Evolutionary conservation across 306 rosid genomes (phyloP).

Genomic region (Sphenostylis stenocarpa): DNA sequence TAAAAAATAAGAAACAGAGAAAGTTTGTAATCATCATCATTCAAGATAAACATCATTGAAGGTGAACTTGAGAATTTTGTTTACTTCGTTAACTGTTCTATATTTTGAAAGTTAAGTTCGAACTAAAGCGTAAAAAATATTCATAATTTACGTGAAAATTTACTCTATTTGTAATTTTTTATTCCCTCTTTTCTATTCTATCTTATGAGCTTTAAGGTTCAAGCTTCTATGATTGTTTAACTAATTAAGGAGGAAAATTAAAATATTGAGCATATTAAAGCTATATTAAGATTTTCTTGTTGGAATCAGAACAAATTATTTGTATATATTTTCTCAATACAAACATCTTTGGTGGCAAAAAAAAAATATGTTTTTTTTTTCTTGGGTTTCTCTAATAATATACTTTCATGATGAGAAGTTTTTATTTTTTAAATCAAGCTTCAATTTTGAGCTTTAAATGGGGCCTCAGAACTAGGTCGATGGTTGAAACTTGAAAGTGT

Average conservation of each 20-base stretch:
- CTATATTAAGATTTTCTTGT: too few relatives aligned
- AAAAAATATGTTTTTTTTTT: neutral
- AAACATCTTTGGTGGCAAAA: neutral
- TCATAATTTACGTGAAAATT: conserved; percentile 13
- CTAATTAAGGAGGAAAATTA: neutral
- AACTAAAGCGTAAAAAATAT: conserved; percentile 3
- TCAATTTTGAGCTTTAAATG: neutral
- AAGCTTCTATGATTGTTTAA: neutral
- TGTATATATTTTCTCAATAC: neutral
- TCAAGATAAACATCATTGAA: conserved; percentile 35
- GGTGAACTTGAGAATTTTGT: conserved; percentile 41
- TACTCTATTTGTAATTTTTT: neutral
- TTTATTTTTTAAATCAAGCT: neutral
- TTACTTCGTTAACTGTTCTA: conserved; percentile 28
- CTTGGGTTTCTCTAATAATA: neutral
- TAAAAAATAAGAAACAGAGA: conserved; percentile 12
- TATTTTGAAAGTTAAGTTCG: conserved; percentile 22
- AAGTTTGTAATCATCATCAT: conserved; percentile 50
- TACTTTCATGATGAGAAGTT: neutral
- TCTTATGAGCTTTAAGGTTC: neutral
- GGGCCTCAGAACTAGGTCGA: neutral
- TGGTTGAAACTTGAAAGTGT: neutral
- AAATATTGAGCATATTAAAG: neutral
- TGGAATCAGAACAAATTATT: too few relatives aligned
- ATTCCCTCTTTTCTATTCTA: neutral